A percentile compares a stretch with the other conserved stretches of the same genome.
Conservation (phyloP, 768 basidiomycete genomes). For the Serpula lacrymans region DNA sequence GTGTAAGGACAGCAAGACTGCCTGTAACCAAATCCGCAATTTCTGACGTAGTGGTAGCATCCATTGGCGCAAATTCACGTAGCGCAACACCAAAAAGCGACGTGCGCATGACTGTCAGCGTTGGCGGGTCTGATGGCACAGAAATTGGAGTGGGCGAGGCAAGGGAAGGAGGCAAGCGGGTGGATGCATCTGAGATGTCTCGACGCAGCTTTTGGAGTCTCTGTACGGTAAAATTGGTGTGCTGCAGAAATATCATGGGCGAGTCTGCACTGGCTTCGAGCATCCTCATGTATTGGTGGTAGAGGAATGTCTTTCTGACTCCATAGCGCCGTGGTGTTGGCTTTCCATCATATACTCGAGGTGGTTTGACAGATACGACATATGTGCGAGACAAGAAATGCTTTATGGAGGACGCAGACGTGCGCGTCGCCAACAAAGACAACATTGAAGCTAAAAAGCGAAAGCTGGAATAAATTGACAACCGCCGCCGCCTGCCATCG, state of each 20-base stretch:
- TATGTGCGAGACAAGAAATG: constrained; percentile 38
- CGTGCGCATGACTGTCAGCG: constrained; percentile 70
- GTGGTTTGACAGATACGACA: constrained; percentile 54
- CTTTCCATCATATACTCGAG: constrained; percentile 51
- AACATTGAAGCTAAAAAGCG: constrained; percentile 8
- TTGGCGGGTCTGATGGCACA: constrained; percentile 36
- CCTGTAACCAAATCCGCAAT: constrained; percentile 60
- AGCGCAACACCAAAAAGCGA: constrained; percentile 78
- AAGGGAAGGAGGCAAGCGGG: constrained; percentile 31
- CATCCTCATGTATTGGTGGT: constrained; percentile 73
- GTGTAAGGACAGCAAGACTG: constrained; percentile 59
- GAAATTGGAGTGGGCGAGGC: constrained; percentile 31
- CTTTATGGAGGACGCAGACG: constrained; percentile 6
- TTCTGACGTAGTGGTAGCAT: constrained; percentile 41
- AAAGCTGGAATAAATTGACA: background rate
- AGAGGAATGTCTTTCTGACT: constrained; percentile 78
- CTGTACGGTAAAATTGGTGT: constrained; percentile 69
- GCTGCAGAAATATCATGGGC: constrained; percentile 76
- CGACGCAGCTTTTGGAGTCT: constrained; percentile 65
- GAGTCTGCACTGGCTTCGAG: constrained; percentile 52
- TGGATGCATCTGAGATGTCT: constrained; percentile 59
- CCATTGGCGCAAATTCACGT: constrained; percentile 54
- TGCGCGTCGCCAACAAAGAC: constrained; percentile 5
- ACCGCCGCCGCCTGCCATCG: background rate
- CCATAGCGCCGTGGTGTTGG: constrained; percentile 64